A percentile compares a stretch with the other conserved stretches of the same genome.
phyloP scores from a whole-genome alignment of 495 filamentous ascomycete genomes.

The Annulohypoxylon stygium region DNA sequence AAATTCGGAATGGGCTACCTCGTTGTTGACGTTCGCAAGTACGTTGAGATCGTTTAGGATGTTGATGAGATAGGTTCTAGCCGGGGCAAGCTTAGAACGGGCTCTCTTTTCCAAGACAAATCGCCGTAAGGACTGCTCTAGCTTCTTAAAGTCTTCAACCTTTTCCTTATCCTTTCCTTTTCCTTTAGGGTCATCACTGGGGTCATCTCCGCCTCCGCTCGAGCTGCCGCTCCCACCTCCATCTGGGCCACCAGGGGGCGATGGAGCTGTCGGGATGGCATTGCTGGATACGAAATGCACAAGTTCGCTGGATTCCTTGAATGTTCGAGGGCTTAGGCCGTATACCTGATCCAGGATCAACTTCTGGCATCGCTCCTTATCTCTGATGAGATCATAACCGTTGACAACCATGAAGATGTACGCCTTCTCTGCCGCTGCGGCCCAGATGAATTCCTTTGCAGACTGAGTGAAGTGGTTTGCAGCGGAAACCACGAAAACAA shows the following conservation, averaged over 20 bases:
- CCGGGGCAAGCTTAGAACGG: slow-evolving; percentile 93
- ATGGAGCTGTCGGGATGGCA: slow-evolving; percentile 79
- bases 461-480: slow-evolving; percentile 98
- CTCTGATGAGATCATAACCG: slow-evolving; percentile 92
- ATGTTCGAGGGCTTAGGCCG: slow-evolving; percentile 86
- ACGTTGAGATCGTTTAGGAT: slow-evolving; percentile 85
- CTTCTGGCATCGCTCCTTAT: slow-evolving; percentile 84
- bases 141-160: slow-evolving; percentile 85
- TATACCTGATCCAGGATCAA: slow-evolving; percentile 92
- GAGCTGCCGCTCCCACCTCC: slow-evolving; percentile 72
- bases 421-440: slow-evolving; percentile 94
- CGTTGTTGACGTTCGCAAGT: slow-evolving; percentile 87
- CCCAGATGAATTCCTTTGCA: slow-evolving; percentile 95
- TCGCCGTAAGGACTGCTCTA: slow-evolving; percentile 88
- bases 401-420: slow-evolving; percentile 99
- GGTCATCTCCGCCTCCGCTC: slow-evolving; percentile 68
- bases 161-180: slow-evolving; percentile 93
- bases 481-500: slow-evolving; percentile 97
- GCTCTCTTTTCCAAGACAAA: slow-evolving; percentile 98
- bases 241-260: slow-evolving; percentile 65
- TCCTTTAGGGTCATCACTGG: slow-evolving; percentile 77
- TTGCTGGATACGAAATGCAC: slow-evolving; percentile 99
- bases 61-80: slow-evolving; percentile 96
- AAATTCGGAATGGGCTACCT: slow-evolving; percentile 87
- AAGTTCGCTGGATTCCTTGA: slow-evolving; percentile 91